Percentiles rank a stretch among this genome's conserved stretches.
Conservation (phyloP, 495 filamentous ascomycete genomes). For the Apiosordaria backusii region DNA sequence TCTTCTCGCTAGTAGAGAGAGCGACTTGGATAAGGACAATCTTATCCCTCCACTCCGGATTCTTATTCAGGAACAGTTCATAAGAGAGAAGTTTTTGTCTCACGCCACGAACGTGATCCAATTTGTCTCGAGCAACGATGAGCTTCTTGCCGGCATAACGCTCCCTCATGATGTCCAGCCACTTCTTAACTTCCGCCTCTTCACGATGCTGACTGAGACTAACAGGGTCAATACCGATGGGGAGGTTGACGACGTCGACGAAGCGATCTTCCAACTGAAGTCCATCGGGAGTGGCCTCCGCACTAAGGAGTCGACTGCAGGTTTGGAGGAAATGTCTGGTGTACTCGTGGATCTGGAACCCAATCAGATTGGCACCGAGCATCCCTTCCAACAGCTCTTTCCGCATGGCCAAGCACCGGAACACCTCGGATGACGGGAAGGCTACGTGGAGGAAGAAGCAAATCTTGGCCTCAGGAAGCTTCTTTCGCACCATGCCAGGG, state of each 20-base stretch:
- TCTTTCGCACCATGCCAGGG: slow-evolving; percentile 83
- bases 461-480: slow-evolving; percentile 84
- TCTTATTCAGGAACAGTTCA: slow-evolving; percentile 88
- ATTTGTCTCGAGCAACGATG: slow-evolving; percentile 89
- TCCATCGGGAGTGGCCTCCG: slow-evolving; percentile 83
- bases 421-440: slow-evolving; percentile 93
- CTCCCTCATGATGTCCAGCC: slow-evolving; percentile 74
- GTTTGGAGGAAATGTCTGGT: slow-evolving; percentile 90
- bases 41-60: slow-evolving; percentile 82
- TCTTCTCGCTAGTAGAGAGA: slow-evolving; percentile 79
- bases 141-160: slow-evolving; percentile 80
- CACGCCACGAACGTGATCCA: slow-evolving; percentile 86
- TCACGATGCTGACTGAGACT: slow-evolving; percentile 68
- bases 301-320: slow-evolving; percentile 78
- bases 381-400: slow-evolving; percentile 85
- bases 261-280: slow-evolving; percentile 90
- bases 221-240: slow-evolving; percentile 80
- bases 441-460: slow-evolving; percentile 93
- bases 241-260: slow-evolving; percentile 72
- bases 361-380: slow-evolving; percentile 83
- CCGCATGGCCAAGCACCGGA: slow-evolving; percentile 80
- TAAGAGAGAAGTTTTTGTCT: slow-evolving; percentile 88
- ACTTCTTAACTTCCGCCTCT: slow-evolving; percentile 66
- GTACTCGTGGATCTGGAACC: slow-evolving; percentile 91
- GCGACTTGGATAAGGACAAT: slow-evolving; percentile 91